Base-by-base conservation (phyloP, 805 yeast genomes). In the Saccharomycopsis fodiens region DNA sequence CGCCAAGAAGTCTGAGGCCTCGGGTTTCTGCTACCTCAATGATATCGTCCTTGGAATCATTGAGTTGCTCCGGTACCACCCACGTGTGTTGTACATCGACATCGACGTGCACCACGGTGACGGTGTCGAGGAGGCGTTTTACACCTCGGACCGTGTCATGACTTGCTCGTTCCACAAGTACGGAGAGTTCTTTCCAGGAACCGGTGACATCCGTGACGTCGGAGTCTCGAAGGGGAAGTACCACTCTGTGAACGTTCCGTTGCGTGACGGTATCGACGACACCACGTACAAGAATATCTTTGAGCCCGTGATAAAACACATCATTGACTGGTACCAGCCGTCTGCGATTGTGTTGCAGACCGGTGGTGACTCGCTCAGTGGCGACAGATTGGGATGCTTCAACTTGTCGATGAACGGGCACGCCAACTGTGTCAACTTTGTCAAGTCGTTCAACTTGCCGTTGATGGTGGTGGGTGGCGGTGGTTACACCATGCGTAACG, bases 81-180 rank as follows among this genome's bases (percentile, higher is more conserved):
- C 95, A 23, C 74, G 96, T 48, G 95, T 91, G 5, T 70, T 91
- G 60, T 91, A 91, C 61, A 85, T 91, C 45, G 97, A 91, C 63
- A 89, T 88, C 46, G 97, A 91, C 62, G 76, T 91, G 12, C 97
- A 91, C 62, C 97, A 91, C 59, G 97, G 97, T 38, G 97, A 91
- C 64, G 97, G 97, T 53, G 97, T 91, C 16, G 96, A 91, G 63
- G 97, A 91, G 63, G 97, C 97, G 1, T 91, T 91, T 59, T 88
- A 87, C 61, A 78, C 94, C 22, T 84, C 95, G 1, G 96, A 88
- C 63, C 67, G 96, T 39, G 96, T 87, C 30, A 85, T 84, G 86
- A 86, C 96, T 1, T 74, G 83, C 45, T 83, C 94, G 5, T 86
- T 87, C 68, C 96, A 87, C 85, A 91, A 66, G 77, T 93, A 15